Base-by-base conservation (phyloP, 2,329 filamentous ascomycete species). In the Colletotrichum viniferum region DNA sequence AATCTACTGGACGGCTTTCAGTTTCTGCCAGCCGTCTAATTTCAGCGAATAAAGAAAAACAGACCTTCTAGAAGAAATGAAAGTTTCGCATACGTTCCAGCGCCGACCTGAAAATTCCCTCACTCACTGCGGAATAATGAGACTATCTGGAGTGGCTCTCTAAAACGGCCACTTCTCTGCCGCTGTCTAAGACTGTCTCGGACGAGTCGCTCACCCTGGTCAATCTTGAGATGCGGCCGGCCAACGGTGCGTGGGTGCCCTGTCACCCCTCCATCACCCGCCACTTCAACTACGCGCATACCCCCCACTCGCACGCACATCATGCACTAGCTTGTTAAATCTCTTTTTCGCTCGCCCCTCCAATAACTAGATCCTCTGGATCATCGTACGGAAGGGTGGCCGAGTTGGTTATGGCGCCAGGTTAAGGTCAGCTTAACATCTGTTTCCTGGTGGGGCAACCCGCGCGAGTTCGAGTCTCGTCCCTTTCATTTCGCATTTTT, bases 391-490 rank as follows among this genome's bases (percentile, higher is more conserved):
- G 73, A 64, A 76, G 73, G 73, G 73, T 76, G 73, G 73, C 73
- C 73, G 73, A 76, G 73, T 76, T 76, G 73, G 73, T 76, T 76
- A 76, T 76, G 73, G 73, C 73, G 73, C 69, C 73, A 76, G 73
- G 73, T 76, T 76, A 76, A 76, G 73, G 73, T 69, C 64, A 76
- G 63, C 73, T 76, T 76, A 76, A 76, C 64, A 73, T 76, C 73
- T 76, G 64, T 76, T 73, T 76, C 73, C 73, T 76, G 73, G 73
- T 76, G 73, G 73, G 73, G 73, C 70, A 76, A 76, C 73, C 73
- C 73, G 73, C 73, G 73, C 73, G 73, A 76, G 73, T 76, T 76
- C 73, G 73, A 76, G 73, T 76, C 73, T 76, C 73, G 73, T 76
- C 73, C 73, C 73, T 76, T 64, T 76, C 73, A 76, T 69, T 76